Evolutionary conservation across 495 filamentous ascomycete genomes (phyloP).

Genomic region (Aspergillus incahuasiensis): DNA sequence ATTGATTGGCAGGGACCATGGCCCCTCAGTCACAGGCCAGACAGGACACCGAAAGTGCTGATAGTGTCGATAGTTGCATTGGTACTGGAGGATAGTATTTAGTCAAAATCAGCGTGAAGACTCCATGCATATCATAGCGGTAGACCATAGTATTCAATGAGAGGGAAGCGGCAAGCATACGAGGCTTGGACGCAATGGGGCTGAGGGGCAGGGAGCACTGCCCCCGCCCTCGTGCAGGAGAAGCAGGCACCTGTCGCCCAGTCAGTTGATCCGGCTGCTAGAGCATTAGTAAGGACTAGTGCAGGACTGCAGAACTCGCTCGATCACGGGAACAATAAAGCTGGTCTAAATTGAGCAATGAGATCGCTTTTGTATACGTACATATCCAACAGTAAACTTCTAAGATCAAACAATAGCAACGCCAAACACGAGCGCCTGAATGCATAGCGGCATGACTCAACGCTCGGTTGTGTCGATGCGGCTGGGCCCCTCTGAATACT

Average conservation of each 20-base stretch:
- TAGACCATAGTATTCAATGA: too few relatives aligned
- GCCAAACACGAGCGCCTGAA: background rate
- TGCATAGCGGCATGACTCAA: slow-evolving; percentile 1
- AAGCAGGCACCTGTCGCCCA: too few relatives aligned
- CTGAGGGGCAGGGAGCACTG: slow-evolving; percentile 4
- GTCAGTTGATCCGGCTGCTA: background rate
- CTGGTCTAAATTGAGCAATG: background rate
- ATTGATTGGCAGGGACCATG: too few relatives aligned
- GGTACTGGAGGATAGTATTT: too few relatives aligned
- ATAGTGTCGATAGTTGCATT: too few relatives aligned
- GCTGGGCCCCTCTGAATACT: background rate
- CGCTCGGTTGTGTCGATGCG: background rate
- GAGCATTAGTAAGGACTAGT: background rate
- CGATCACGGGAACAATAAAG: background rate
- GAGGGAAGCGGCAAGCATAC: background rate
- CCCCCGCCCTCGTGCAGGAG: background rate
- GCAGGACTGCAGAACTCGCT: background rate
- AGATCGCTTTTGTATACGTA: slow-evolving; percentile 5
- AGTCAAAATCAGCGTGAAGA: too few relatives aligned
- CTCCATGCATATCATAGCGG: too few relatives aligned
- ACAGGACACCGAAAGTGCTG: too few relatives aligned
- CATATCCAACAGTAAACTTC: background rate
- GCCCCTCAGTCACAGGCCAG: too few relatives aligned
- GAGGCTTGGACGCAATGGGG: background rate
- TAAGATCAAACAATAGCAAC: background rate